These are phyloP conservation scores for Sugiyamaella floridensis DNA, from an alignment of 805 yeast genomes.

Conservation along the genomic window DNA sequence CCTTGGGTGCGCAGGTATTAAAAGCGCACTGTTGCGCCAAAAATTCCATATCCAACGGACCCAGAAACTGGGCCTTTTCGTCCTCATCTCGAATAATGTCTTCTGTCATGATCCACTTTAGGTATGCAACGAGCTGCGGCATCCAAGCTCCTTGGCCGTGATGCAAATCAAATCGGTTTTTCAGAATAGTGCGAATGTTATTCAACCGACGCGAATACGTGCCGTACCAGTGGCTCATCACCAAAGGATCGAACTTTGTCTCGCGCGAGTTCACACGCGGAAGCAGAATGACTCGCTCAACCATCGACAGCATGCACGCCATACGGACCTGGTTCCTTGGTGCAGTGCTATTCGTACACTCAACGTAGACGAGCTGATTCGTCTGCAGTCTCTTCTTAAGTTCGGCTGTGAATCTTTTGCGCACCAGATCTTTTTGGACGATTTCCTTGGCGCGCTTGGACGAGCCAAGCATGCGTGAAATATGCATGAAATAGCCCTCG, in stretches of 20 bases:
- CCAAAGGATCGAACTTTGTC: slow-evolving; percentile 8
- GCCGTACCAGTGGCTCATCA: slow-evolving; percentile 10
- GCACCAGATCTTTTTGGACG: slow-evolving; percentile 9
- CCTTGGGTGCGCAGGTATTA: slow-evolving; percentile 9
- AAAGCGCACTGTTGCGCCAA: slow-evolving; percentile 12
- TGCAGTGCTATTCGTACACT: slow-evolving; percentile 1
- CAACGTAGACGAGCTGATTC: slow-evolving; percentile 6
- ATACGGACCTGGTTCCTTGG: slow-evolving; percentile 6
- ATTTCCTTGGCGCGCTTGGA: slow-evolving; percentile 10
- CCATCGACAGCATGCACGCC: slow-evolving; percentile 8
- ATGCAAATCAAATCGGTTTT: slow-evolving; percentile 2
- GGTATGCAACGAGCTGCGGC: slow-evolving; percentile 12
- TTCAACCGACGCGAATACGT: slow-evolving; percentile 1
- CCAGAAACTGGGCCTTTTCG: slow-evolving; percentile 5
- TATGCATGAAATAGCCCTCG: slow-evolving; percentile 6
- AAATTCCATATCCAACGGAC: slow-evolving; percentile 14
- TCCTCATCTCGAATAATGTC: slow-evolving; percentile 5
- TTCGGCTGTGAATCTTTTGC: slow-evolving; percentile 8
- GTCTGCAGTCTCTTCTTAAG: slow-evolving; percentile 4
- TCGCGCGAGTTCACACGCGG: slow-evolving; percentile 14
- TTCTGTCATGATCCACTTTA: slow-evolving; percentile 6
- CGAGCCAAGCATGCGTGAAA: slow-evolving; percentile 10
- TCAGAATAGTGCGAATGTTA: not conserved
- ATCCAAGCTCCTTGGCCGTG: slow-evolving; percentile 12
- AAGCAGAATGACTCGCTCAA: not conserved